Conservation (phyloP, 495 filamentous ascomycete species). For the Penicillium coprophilum region DNA sequence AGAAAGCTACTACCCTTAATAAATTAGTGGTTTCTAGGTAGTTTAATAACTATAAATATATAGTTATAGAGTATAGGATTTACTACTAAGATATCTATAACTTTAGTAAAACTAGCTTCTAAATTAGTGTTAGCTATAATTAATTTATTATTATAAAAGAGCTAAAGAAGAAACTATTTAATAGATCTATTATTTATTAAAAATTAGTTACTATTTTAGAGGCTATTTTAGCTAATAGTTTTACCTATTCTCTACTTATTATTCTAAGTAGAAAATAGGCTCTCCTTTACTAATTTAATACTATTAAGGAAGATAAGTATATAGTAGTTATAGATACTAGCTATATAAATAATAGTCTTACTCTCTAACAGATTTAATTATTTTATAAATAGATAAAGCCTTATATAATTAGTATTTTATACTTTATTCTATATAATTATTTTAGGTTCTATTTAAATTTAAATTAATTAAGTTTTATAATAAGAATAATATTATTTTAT, state of each 20-base stretch:
- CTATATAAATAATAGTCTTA: too few relatives aligned
- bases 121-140: not conserved
- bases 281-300: too few relatives aligned
- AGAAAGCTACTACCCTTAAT: not conserved
- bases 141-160: not conserved
- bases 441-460: not conserved
- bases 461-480: too few relatives aligned
- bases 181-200: not conserved
- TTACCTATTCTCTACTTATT: not conserved
- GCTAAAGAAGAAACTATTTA: not conserved
- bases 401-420: not conserved
- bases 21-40: not conserved
- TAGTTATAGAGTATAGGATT: not conserved
- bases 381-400: too few relatives aligned
- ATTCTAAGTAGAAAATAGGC: too few relatives aligned
- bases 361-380: too few relatives aligned
- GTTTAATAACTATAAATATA: not conserved
- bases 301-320: too few relatives aligned
- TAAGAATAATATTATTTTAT: not conserved
- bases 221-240: not conserved
- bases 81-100: not conserved
- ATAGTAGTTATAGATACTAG: too few relatives aligned
- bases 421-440: not conserved
- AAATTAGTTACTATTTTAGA: not conserved
- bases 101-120: not conserved